phyloP scores from a whole-genome alignment of 441 rosid genomes.

The Populus hybrid region DNA sequence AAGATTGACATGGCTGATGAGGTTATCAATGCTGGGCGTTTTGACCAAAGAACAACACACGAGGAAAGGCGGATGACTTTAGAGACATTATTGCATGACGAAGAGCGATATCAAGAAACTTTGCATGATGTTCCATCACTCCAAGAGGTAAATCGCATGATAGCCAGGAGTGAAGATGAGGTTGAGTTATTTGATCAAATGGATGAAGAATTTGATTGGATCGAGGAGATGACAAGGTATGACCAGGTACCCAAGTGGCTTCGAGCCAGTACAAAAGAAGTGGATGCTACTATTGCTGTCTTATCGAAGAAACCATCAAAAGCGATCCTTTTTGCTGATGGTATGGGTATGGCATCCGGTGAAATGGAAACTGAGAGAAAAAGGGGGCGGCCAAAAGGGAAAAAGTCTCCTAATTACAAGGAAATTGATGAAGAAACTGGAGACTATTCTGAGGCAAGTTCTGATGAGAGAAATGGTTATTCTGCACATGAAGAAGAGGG shows the following conservation, averaged over 20 bases:
- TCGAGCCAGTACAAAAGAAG: constrained; percentile 84
- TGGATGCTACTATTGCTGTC: constrained; percentile 64
- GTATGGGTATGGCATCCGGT: constrained; percentile 47
- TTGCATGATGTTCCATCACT: constrained; percentile 97
- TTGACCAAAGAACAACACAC: constrained; percentile 99
- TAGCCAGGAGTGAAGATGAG: constrained; percentile 97
- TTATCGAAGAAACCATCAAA: constrained; percentile 91
- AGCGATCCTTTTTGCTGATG: constrained; percentile 50
- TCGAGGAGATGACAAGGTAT: constrained; percentile 87
- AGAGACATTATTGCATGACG: constrained; percentile 97
- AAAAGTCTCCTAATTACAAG: constrained; percentile 85
- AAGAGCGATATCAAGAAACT: constrained; percentile 97
- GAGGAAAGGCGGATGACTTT: constrained; percentile 98
- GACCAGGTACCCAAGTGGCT: constrained; percentile 98
- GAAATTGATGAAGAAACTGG: constrained; percentile 93
- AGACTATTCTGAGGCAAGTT: constrained; percentile 88
- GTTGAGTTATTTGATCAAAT: constrained; percentile 97
- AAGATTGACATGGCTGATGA: constrained; percentile 99
- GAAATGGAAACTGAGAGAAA: constrained; percentile 70
- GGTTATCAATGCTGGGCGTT: constrained; percentile 99
- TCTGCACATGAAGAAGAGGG: constrained; percentile 91
- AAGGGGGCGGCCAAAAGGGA: constrained; percentile 91
- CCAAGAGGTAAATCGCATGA: constrained; percentile 94
- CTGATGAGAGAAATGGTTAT: constrained; percentile 80
- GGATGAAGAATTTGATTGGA: constrained; percentile 98